Evolutionary conservation across 2,329 filamentous ascomycete species (phyloP).

Genomic region (Ophiostoma ulmi): DNA sequence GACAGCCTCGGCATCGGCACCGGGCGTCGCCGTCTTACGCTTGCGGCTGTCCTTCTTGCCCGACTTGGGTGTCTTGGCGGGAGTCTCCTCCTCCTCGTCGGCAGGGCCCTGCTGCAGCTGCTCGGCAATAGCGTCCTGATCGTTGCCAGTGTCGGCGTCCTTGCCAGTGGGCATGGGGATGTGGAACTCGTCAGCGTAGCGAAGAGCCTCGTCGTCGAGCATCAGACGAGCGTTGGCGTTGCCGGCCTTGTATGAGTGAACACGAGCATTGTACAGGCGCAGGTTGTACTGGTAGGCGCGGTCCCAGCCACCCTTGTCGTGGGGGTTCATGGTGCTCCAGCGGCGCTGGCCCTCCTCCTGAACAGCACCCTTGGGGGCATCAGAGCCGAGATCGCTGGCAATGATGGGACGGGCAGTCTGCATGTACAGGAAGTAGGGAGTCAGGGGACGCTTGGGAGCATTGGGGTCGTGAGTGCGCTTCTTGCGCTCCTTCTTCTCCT

Average conservation of each 20-base stretch:
- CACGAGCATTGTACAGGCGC: constrained; percentile 59
- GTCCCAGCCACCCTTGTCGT: constrained; percentile 67
- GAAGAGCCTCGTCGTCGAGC: constrained; percentile 55
- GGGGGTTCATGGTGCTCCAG: constrained; percentile 71
- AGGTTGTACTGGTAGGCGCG: constrained; percentile 64
- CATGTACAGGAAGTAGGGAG: constrained; percentile 93
- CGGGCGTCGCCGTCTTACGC: constrained; percentile 51
- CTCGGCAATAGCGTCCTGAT: constrained; percentile 55
- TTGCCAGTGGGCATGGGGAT: constrained; percentile 51
- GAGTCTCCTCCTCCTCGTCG: constrained; percentile 43
- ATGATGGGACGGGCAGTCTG: constrained; percentile 81
- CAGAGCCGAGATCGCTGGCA: constrained; percentile 67
- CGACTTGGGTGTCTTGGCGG: constrained; percentile 57
- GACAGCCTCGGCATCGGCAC: constrained; percentile 40
- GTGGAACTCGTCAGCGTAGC: constrained; percentile 55
- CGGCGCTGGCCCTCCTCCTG: constrained; percentile 80
- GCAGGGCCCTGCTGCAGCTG: constrained; percentile 48
- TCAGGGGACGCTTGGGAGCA: constrained; percentile 88
- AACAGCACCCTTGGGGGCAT: constrained; percentile 77
- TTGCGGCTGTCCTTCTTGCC: constrained; percentile 45
- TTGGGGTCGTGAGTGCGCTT: constrained; percentile 84
- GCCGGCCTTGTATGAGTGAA: constrained; percentile 59
- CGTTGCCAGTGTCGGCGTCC: constrained; percentile 42
- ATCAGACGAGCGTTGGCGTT: constrained; percentile 56
- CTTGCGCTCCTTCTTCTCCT: constrained; percentile 83